Evolutionary conservation across 2,329 filamentous ascomycete genomes (phyloP), one percentile per base, ranked within the genome.

Genomic region (Pseudogymnoascus sp.): DNA sequence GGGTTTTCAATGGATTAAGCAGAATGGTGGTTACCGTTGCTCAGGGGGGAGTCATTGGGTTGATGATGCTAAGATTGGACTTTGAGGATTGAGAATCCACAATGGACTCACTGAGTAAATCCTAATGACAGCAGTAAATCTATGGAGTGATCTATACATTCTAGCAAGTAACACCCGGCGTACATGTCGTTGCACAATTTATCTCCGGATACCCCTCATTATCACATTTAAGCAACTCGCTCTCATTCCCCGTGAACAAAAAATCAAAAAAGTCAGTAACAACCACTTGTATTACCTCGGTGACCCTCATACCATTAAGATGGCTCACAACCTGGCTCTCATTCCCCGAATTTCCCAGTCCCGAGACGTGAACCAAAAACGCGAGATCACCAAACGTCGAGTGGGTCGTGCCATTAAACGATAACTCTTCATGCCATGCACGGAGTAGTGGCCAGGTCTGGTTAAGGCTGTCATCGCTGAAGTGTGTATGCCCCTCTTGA

Each of bases 1-100:
- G 16, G 88, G 87, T 0, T 91, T 58, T 68, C 61, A 63, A 0
- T 91, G 88, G 88, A 83, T 88, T 26, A 83, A 81, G 67, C 80
- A 86, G 68, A 41, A 2, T 1, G 69, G 68, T 1, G 87, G 87
- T 0, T 91, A 84, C 71, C 72, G 85, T 4, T 90, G 88, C 73
- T 78, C 78, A 0, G 87, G 81, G 0, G 87, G 87, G 0, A 69
- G 68, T 2, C 87, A 90, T 73, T 88, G 69, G 63, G 72, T 86
- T 16, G 68, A 68, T 2, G 74, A 83, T 68, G 69, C 60, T 38
- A 63, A 73, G 55, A 63, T 77, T 59, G 69, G 65, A 38, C 33
- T 60, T 26, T 66, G 14, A 38, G 29, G 10, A 31, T 31, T 31
- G 2, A 31, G 29, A 31, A 8, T 31, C 1, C 7, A 8, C 19